Conservation (phyloP, 176 grass and related monocot genomes). For the Otatea glauca region DNA sequence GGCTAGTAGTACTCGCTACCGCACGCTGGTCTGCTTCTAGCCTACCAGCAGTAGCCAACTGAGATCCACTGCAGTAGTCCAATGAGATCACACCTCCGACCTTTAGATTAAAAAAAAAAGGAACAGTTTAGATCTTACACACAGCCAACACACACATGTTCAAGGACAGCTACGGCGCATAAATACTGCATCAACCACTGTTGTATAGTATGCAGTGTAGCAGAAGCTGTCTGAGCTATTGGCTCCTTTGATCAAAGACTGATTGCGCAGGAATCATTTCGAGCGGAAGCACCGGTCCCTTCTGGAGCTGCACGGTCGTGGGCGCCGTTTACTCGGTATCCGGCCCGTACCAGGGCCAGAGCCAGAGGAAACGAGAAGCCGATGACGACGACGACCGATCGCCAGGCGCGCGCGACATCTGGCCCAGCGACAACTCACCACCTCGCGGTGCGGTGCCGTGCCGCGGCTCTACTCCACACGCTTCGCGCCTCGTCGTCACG, state of each 20-base stretch:
- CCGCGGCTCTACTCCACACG: background rate
- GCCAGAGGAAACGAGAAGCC: background rate
- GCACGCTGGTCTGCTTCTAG: background rate
- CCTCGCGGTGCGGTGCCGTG: conserved; percentile 11
- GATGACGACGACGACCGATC: background rate
- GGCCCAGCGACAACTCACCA: background rate
- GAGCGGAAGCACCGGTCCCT: no score
- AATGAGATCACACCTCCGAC: no score
- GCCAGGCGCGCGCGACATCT: background rate
- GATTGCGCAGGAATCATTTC: no score
- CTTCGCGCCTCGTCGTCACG: conserved; percentile 34
- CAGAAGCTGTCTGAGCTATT: no score
- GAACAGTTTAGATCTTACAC: no score
- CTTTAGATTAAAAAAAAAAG: no score
- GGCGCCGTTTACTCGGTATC: background rate
- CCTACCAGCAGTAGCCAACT: background rate
- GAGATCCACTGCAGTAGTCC: no score
- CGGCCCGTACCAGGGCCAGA: conserved; percentile 3
- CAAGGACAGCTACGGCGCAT: no score
- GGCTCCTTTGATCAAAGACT: no score
- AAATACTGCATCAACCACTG: no score
- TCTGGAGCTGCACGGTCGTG: background rate
- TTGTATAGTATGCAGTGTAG: no score
- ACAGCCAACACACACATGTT: no score
- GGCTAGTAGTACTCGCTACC: background rate